A percentile compares a stretch with the other conserved stretches of the same genome.
These are phyloP conservation scores for Nitzschia sp. DNA, from an alignment of 108 stramenopile species.

Conservation along the genomic window DNA sequence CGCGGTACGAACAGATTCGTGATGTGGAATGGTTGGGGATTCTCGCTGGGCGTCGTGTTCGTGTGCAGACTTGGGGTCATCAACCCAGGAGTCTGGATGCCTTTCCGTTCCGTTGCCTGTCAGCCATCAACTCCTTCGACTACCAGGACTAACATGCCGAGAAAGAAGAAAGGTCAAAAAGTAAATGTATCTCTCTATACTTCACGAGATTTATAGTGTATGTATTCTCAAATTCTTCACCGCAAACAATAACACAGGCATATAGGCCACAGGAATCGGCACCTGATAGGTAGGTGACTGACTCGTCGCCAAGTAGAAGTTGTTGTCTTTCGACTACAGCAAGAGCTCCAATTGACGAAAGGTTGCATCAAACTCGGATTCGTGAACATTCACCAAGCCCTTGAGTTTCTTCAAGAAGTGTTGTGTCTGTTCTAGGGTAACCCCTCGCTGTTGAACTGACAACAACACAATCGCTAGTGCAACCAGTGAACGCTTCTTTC, in stretches of 20 bases:
- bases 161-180: no score
- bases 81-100: not conserved
- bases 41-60: no score
- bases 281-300: no score
- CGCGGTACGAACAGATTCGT: no score
- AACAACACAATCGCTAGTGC: constrained; percentile 27
- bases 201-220: no score
- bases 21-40: no score
- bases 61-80: constrained; percentile 2
- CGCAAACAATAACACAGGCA: no score
- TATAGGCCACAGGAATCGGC: no score
- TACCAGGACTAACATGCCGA: no score
- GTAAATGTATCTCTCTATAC: no score
- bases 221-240: no score
- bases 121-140: not conserved
- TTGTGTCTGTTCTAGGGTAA: constrained; percentile 5
- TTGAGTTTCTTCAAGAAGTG: constrained; percentile 13
- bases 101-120: not conserved
- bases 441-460: constrained; percentile 10
- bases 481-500: constrained; percentile 6
- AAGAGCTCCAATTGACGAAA: constrained; percentile 18
- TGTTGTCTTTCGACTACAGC: not conserved
- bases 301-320: no score
- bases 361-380: constrained; percentile 21
- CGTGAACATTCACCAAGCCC: constrained; percentile 20